These are phyloP conservation scores for Pseudogymnoascus sp. DNA, from an alignment of 2,329 filamentous ascomycete genomes.

Conservation along the genomic window DNA sequence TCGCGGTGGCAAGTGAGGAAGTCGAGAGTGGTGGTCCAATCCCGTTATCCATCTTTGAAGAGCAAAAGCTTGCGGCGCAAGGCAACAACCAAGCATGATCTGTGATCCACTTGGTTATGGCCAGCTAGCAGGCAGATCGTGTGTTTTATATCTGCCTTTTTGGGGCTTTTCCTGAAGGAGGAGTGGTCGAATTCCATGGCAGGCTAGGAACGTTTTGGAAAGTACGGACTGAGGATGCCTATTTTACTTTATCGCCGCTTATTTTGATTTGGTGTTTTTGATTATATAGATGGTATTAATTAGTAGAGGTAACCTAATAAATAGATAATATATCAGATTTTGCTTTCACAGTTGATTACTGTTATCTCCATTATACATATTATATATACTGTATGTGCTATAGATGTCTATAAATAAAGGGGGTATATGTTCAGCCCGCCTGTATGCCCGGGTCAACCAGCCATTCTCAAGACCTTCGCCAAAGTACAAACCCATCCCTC, in stretches of 20 bases:
- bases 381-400: background rate
- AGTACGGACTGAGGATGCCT: background rate
- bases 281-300: background rate
- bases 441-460: background rate
- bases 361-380: background rate
- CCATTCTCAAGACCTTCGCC: background rate
- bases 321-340: background rate
- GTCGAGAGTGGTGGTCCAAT: background rate
- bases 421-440: background rate
- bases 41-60: background rate
- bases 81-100: background rate
- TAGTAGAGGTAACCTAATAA: background rate
- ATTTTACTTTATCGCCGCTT: background rate
- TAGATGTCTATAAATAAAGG: background rate
- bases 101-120: background rate
- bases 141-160: background rate
- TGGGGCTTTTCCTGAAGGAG: no score
- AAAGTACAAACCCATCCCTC: background rate
- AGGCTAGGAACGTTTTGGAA: background rate
- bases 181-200: background rate
- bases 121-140: background rate
- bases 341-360: background rate
- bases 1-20: background rate
- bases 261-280: background rate
- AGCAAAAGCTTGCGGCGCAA: background rate